A percentile compares a stretch with the other conserved stretches of the same genome.
These are phyloP conservation scores for Paraphoma chrysanthemicola DNA, from an alignment of 2,329 filamentous ascomycete species.

Conservation along the genomic window DNA sequence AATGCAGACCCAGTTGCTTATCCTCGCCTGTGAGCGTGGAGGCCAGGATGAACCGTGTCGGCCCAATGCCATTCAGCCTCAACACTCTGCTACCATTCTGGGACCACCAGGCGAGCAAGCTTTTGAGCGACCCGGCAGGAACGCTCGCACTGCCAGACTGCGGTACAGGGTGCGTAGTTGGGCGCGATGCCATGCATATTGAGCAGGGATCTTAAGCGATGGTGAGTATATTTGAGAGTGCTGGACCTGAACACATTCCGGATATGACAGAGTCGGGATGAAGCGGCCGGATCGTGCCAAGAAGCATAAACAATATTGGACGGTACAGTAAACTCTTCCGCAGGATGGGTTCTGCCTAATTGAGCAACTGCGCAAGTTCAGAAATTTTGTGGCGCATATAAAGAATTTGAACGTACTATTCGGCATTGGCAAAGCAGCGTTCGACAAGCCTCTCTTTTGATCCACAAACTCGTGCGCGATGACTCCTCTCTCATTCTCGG, in stretches of 20 bases:
- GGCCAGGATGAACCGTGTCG: not conserved
- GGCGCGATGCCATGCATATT: constrained; percentile 42
- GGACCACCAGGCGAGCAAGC: not conserved
- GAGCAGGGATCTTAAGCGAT: constrained; percentile 43
- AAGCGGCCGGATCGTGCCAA: constrained; percentile 44
- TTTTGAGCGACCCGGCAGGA: not conserved
- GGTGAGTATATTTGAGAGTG: constrained; percentile 44
- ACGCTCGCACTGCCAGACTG: not conserved
- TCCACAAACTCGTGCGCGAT: constrained; percentile 23
- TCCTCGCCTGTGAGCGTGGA: not conserved
- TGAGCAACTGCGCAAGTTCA: constrained; percentile 28
- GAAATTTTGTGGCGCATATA: constrained; percentile 38
- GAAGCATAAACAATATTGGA: constrained; percentile 45
- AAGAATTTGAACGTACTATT: constrained; percentile 41
- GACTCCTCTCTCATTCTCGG: constrained; percentile 26
- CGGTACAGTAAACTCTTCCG: constrained; percentile 40
- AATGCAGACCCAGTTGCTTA: constrained; percentile 18
- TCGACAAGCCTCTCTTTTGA: constrained; percentile 13
- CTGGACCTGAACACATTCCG: constrained; percentile 37
- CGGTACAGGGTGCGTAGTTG: constrained; percentile 31
- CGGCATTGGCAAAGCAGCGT: constrained; percentile 16
- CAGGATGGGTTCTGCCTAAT: constrained; percentile 44
- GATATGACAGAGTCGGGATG: constrained; percentile 41
- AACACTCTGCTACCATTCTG: not conserved
- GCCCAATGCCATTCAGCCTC: not conserved